A percentile compares a stretch with the other conserved stretches of the same genome.
Conservation (phyloP, 257 asterid genomes). For the Linderniella brevidens region DNA sequence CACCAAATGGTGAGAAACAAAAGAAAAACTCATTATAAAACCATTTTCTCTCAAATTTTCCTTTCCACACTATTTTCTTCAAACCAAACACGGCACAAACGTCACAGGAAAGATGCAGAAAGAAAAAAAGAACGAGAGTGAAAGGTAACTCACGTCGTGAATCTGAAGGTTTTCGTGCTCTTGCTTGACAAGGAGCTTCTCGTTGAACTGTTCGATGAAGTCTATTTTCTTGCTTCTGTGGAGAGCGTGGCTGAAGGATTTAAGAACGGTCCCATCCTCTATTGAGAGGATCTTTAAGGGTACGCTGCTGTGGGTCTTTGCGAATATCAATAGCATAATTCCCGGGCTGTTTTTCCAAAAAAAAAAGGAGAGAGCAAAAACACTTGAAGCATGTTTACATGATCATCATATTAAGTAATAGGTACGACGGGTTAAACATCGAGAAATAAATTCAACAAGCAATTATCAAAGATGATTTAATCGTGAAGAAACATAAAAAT, state of each 20-base stretch:
- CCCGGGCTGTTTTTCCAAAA: slow-evolving; percentile 62
- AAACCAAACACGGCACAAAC: too few relatives aligned
- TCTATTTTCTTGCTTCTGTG: slow-evolving; percentile 91
- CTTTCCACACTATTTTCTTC: too few relatives aligned
- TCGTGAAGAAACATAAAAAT: background rate
- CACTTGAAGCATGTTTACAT: background rate
- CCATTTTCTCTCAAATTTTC: too few relatives aligned
- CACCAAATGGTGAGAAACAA: too few relatives aligned
- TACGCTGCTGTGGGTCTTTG: slow-evolving; percentile 55
- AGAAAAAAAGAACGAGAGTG: background rate
- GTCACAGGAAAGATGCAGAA: slow-evolving; percentile 1
- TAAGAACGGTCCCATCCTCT: slow-evolving; percentile 93
- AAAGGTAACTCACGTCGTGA: slow-evolving; percentile 51
- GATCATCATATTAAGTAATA: too few relatives aligned
- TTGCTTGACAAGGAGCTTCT: slow-evolving; percentile 97
- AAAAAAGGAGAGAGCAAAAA: background rate
- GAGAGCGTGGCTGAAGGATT: slow-evolving; percentile 80
- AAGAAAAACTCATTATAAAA: too few relatives aligned
- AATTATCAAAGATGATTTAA: background rate
- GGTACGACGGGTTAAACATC: background rate
- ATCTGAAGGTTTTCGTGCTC: slow-evolving; percentile 96
- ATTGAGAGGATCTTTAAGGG: slow-evolving; percentile 86
- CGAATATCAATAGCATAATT: slow-evolving; percentile 73
- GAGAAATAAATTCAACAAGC: background rate
- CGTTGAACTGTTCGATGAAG: slow-evolving; percentile 93